Base-by-base conservation (phyloP, 177 flowering plant species). In the Vitis hybrid region DNA sequence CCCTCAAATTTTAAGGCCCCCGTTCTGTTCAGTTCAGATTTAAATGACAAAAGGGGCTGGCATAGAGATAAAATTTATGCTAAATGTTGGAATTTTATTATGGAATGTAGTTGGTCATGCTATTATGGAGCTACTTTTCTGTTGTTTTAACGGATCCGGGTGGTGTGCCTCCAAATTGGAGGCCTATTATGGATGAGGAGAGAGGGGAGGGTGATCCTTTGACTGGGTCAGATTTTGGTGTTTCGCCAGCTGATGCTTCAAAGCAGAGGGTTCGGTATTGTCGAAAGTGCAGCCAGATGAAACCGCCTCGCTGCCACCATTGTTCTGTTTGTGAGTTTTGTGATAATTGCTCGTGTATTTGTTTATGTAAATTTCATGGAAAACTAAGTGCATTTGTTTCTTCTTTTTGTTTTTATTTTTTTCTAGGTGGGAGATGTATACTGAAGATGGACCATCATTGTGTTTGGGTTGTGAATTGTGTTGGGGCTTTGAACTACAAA, bases 391-490 rank as follows among this genome's bases (percentile, higher is more conserved):
- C 9, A 13, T 70, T 4, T 59, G 4, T 55, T 39, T 39, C 48
- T 39, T 39, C 48, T 39, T 39, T 39, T 39, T 39, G 48, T 39
- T 39, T 39, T 39, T 56, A 52, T 7, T 72, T 69, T 69, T 54
- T 74, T 75, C 51, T 79, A 96, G 99, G 99, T 87, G 99, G 99
- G 70, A 91, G 98, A 78, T 96, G 99, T 76, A 81, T 96, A 19
- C 86, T 96, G 71, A 96, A 96, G 81, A 96, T 96, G 99, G 99
- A 96, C 73, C 99, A 96, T 80, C 99, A 96, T 66, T 96, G 99
- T 79, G 98, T 96, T 3, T 96, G 99, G 99, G 98, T 96, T 62
- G 99, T 96, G 49, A 96, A 96, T 76, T 96, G 99, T 73, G 95
- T 96, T 54, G 99, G 99, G 60, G 99, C 99, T 13, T 69, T 94